Conservation (phyloP, 2,329 filamentous ascomycete species). For the Beauveria sp. region DNA sequence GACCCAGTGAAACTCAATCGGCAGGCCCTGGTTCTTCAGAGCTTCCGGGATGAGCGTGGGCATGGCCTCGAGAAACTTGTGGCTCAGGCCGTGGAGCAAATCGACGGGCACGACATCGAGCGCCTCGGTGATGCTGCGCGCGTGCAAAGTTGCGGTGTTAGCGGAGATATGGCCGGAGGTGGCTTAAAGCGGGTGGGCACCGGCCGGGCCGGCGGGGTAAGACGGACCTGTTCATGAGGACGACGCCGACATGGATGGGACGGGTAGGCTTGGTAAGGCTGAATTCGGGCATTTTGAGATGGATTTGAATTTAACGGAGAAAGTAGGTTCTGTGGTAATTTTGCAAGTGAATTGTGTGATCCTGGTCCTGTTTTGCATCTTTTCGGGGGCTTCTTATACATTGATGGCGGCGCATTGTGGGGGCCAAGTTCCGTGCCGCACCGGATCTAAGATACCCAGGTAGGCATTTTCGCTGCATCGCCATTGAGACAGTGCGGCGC, state of each 20-base stretch:
- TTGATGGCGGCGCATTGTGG: background rate
- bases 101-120: constrained; percentile 29
- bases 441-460: background rate
- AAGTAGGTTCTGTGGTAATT: background rate
- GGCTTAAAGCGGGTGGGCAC: too few species aligned
- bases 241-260: constrained; percentile 22
- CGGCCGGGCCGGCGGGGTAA: background rate
- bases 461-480: background rate
- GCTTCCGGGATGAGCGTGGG: constrained; percentile 14
- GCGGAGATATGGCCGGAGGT: background rate
- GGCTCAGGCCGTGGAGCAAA: constrained; percentile 17
- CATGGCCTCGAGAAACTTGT: constrained; percentile 14
- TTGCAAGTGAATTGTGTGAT: background rate
- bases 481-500: background rate
- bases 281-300: constrained; percentile 9
- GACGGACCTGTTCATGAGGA: constrained; percentile 21
- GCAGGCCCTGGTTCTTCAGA: constrained; percentile 18
- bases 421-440: background rate
- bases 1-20: constrained; percentile 28
- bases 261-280: constrained; percentile 19
- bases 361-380: background rate
- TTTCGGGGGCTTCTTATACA: constrained; percentile 3
- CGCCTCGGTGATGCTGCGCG: constrained; percentile 23
- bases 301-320: accelerated
- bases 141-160: background rate